Conservation (phyloP, 192 early-diverging fungal genomes). For the Rhizophlyctis rosea region DNA sequence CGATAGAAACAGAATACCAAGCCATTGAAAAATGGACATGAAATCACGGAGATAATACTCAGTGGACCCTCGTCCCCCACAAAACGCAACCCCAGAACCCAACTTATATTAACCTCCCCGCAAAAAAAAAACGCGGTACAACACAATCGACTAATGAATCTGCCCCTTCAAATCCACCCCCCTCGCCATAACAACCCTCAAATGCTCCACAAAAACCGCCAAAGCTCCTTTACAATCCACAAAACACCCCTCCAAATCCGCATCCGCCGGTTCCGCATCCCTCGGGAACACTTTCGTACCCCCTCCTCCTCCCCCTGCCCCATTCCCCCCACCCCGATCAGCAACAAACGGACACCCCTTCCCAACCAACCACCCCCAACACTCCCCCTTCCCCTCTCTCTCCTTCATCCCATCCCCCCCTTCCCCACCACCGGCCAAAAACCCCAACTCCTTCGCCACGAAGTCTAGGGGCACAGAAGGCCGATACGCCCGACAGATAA, state of each 20-base stretch:
- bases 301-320: too few relatives aligned
- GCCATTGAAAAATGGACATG: too few relatives aligned
- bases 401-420: constrained; percentile 7
- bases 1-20: too few relatives aligned
- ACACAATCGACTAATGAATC: too few relatives aligned
- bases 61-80: too few relatives aligned
- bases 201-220: constrained; percentile 19
- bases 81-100: too few relatives aligned
- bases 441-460: constrained; percentile 68
- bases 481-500: constrained; percentile 78
- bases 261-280: too few relatives aligned
- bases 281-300: too few relatives aligned
- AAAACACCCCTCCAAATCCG: constrained; percentile 5
- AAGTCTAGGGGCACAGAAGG: constrained; percentile 56
- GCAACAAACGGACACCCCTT: constrained; percentile 5
- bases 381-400: constrained; percentile 15
- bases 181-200: constrained; percentile 22
- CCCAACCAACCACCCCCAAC: constrained; percentile 12
- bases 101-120: too few relatives aligned
- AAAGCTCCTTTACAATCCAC: constrained; percentile 35
- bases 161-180: constrained; percentile 54
- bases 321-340: constrained; percentile 13
- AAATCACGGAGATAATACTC: too few relatives aligned
- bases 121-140: too few relatives aligned
- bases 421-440: constrained; percentile 30